These are phyloP conservation scores for Aspergillus ochraceus DNA, from an alignment of 2,329 filamentous ascomycete genomes.

Conservation along the genomic window DNA sequence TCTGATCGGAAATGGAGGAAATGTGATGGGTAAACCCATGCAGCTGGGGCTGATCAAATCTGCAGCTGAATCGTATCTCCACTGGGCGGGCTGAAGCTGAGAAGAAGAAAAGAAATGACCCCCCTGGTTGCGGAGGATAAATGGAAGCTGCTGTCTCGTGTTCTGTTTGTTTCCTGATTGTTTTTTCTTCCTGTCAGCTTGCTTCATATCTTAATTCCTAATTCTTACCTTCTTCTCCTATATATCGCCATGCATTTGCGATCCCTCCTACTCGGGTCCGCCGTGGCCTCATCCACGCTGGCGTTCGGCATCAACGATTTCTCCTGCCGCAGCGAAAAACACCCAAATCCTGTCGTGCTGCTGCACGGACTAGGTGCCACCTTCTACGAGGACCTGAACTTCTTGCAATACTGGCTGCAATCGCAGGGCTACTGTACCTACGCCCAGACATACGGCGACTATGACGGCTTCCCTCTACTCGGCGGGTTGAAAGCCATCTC, in stretches of 20 bases:
- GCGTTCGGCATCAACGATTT: slow-evolving; percentile 36
- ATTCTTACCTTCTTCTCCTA: neutral
- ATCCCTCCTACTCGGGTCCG: slow-evolving; percentile 9
- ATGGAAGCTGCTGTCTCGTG: neutral
- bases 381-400: slow-evolving; percentile 39
- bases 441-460: slow-evolving; percentile 43
- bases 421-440: slow-evolving; percentile 45
- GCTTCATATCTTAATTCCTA: neutral
- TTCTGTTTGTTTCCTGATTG: no score
- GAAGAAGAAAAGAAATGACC: no score
- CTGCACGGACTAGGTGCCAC: slow-evolving; percentile 41
- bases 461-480: slow-evolving; percentile 36
- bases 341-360: slow-evolving; percentile 36
- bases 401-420: slow-evolving; percentile 37
- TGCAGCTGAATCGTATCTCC: neutral
- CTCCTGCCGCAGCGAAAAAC: slow-evolving; percentile 27
- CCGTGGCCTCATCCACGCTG: slow-evolving; percentile 15
- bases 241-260: neutral
- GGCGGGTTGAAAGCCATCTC: slow-evolving; percentile 41
- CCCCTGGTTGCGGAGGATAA: neutral
- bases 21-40: neutral
- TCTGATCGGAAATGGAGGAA: neutral
- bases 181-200: no score
- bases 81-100: neutral
- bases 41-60: neutral